Evolutionary conservation across 78 protist species (phyloP).

Genomic region (Isochrysis galbana): DNA sequence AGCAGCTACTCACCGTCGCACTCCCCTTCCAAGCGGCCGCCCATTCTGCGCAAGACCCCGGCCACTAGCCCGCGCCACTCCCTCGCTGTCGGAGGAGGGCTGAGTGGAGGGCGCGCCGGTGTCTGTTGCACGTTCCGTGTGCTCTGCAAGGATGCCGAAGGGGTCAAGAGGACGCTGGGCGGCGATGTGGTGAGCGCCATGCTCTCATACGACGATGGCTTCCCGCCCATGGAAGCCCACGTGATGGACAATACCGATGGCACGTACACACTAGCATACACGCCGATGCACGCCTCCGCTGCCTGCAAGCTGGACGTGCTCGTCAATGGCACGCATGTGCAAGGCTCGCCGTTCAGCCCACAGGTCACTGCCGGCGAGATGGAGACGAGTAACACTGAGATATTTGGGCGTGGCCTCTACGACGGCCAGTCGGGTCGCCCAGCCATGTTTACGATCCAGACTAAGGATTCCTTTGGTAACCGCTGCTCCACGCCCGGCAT

Average conservation of each 20-base stretch:
- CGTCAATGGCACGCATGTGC: background rate
- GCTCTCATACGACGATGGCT: background rate
- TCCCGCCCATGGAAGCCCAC: background rate
- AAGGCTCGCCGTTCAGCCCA: background rate
- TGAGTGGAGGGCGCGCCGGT: background rate
- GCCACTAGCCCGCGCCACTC: too few species aligned
- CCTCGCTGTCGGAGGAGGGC: background rate
- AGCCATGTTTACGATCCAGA: background rate
- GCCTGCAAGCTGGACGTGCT: background rate
- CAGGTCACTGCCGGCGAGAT: background rate
- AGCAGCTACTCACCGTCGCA: too few species aligned
- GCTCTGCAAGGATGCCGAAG: background rate
- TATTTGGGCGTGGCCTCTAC: background rate
- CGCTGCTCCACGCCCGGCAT: background rate
- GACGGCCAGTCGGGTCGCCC: background rate
- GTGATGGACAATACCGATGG: conserved; percentile 16
- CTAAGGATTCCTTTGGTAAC: background rate
- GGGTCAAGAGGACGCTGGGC: background rate
- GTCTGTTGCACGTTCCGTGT: background rate
- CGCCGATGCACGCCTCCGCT: background rate
- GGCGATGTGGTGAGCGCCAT: background rate
- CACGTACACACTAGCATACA: background rate
- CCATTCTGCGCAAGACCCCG: too few species aligned
- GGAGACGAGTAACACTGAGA: background rate
- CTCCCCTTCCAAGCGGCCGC: too few species aligned